These are phyloP conservation scores for Trichosporon ovoides DNA, from an alignment of 1,284 basidiomycete species.

Conservation along the genomic window DNA sequence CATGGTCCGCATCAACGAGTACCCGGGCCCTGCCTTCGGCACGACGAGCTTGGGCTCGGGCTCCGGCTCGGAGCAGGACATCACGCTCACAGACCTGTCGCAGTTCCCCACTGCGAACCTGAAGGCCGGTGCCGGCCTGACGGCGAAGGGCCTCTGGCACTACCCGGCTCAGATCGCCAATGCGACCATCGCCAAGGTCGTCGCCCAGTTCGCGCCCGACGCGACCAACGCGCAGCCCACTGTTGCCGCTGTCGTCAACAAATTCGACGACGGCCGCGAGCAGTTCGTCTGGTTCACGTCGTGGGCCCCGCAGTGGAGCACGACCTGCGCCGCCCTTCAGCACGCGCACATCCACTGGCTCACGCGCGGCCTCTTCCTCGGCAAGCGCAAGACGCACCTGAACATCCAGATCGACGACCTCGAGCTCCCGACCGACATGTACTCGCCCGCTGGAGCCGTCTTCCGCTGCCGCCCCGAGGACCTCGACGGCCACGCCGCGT, in stretches of 20 bases:
- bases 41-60: not conserved
- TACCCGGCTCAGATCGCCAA: conserved; percentile 7
- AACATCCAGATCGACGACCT: conserved; percentile 13
- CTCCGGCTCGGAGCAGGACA: conserved; percentile 4
- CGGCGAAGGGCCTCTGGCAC: conserved; percentile 8
- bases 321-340: conserved; percentile 7
- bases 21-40: conserved; percentile 5
- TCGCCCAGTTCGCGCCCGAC: conserved; percentile 5
- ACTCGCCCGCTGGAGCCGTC: not conserved
- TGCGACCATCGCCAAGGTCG: not conserved
- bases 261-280: conserved; percentile 1
- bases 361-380: conserved; percentile 13
- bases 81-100: conserved; percentile 1
- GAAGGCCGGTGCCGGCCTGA: conserved; percentile 3
- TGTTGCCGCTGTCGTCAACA: conserved; percentile 14
- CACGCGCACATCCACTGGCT: conserved; percentile 16
- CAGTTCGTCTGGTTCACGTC: conserved; percentile 12
- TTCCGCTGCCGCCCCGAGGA: conserved; percentile 11
- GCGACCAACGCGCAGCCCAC: not conserved
- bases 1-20: conserved; percentile 17
- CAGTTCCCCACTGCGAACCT: conserved; percentile 8
- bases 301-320: conserved; percentile 13
- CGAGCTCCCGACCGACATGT: conserved; percentile 11
- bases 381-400: conserved; percentile 15
- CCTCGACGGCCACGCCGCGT: conserved; percentile 9